phyloP scores from a whole-genome alignment of 352 stramenopile species.

The Pythium rishiriense region DNA sequence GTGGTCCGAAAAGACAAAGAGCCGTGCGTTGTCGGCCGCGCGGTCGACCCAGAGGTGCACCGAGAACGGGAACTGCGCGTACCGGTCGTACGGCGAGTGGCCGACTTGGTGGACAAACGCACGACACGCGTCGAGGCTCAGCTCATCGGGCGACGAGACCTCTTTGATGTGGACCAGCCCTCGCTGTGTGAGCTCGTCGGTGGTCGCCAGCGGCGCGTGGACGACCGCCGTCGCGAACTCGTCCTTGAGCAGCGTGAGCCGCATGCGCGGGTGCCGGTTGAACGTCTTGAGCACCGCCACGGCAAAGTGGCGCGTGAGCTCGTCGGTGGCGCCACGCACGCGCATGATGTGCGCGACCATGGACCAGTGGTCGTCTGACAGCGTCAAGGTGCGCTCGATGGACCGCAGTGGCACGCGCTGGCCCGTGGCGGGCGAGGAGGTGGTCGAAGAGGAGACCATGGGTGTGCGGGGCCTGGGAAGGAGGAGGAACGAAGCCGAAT shows the following conservation, averaged over 20 bases:
- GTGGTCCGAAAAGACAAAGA: conserved; percentile 54
- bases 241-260: conserved; percentile 35
- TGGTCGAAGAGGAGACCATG: neutral
- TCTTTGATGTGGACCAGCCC: conserved; percentile 25
- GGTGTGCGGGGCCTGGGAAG: too few species aligned
- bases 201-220: conserved; percentile 31
- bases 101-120: conserved; percentile 38
- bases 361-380: conserved; percentile 26
- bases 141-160: neutral
- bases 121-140: conserved; percentile 18
- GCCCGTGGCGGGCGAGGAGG: neutral
- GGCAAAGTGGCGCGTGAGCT: conserved; percentile 37
- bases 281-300: conserved; percentile 35
- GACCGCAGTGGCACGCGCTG: conserved; percentile 29
- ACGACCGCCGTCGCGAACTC: conserved; percentile 44
- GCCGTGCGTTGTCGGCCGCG: conserved; percentile 17
- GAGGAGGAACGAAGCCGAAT: too few species aligned
- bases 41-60: conserved; percentile 43
- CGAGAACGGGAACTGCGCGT: conserved; percentile 44
- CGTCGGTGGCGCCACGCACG: conserved; percentile 33
- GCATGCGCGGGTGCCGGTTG: conserved; percentile 49
- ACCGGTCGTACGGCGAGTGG: conserved; percentile 43
- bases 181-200: conserved; percentile 33
- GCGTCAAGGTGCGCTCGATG: conserved; percentile 39
- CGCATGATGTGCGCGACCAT: conserved; percentile 35